These are phyloP conservation scores for Oldenlandia corymbosa DNA, from an alignment of 257 asterid species.

Conservation along the genomic window DNA sequence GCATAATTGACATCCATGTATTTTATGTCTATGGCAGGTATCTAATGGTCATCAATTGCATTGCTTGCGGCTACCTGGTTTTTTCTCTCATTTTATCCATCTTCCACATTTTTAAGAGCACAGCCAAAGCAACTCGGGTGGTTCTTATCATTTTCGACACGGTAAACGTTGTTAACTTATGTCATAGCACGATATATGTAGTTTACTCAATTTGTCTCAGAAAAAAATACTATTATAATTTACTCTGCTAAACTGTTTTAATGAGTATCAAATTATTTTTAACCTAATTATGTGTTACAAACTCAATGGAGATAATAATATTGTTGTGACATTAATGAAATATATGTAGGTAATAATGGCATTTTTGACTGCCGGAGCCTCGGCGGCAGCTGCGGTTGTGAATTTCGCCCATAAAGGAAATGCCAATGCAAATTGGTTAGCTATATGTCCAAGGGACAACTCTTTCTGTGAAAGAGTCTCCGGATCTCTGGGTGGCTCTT, in stretches of 20 bases:
- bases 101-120: constrained; percentile 46
- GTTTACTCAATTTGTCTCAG: too few relatives aligned
- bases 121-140: constrained; percentile 25
- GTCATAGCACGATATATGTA: too few relatives aligned
- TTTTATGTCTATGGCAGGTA: constrained; percentile 32
- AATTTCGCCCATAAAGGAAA: constrained; percentile 77
- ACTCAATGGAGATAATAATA: too few relatives aligned
- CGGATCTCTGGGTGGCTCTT: constrained; percentile 63
- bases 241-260: too few relatives aligned
- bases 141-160: constrained; percentile 48
- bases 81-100: constrained; percentile 61
- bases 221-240: too few relatives aligned
- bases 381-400: constrained; percentile 77
- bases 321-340: too few relatives aligned
- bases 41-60: constrained; percentile 59
- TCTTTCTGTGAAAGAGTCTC: constrained; percentile 64
- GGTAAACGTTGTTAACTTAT: too few relatives aligned
- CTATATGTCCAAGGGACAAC: constrained; percentile 59
- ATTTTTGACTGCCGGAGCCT: constrained; percentile 51
- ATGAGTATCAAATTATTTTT: too few relatives aligned
- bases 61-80: constrained; percentile 56
- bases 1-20: background rate
- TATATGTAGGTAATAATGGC: constrained; percentile 54
- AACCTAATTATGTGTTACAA: too few relatives aligned
- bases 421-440: constrained; percentile 53